Percentiles rank a stretch among this genome's conserved stretches.
Evolutionary conservation across 2,329 filamentous ascomycete species (phyloP).

Genomic region (Tolypocladium pustulatum): DNA sequence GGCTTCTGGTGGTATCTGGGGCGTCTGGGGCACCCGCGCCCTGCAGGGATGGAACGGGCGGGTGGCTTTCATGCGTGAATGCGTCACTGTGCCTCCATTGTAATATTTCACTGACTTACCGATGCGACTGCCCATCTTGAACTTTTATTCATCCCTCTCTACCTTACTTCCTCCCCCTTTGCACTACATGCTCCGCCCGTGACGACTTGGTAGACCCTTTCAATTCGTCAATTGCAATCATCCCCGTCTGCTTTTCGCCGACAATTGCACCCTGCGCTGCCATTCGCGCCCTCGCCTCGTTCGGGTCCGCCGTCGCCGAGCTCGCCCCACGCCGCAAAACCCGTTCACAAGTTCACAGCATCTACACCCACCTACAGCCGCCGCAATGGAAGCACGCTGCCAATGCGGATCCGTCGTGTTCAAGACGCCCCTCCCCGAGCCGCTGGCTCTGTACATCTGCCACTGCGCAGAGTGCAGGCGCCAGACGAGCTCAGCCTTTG

Average conservation of each 20-base stretch:
- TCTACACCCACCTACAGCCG: background rate
- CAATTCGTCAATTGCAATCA: background rate
- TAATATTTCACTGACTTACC: background rate
- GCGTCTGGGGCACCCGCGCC: background rate
- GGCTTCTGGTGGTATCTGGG: background rate
- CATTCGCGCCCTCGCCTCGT: background rate
- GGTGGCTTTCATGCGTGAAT: background rate
- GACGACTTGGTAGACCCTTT: background rate
- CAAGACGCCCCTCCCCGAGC: slow-evolving; percentile 47
- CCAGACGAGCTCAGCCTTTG: slow-evolving; percentile 57
- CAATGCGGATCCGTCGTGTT: slow-evolving; percentile 56
- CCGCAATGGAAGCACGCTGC: slow-evolving; percentile 46
- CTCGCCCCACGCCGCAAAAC: background rate
- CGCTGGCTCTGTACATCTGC: slow-evolving; percentile 59
- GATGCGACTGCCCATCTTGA: background rate
- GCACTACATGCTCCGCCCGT: background rate
- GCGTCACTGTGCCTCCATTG: background rate
- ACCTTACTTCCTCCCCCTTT: background rate
- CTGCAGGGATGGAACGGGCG: too few relatives aligned
- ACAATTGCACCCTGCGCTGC: background rate
- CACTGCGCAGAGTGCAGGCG: slow-evolving; percentile 58
- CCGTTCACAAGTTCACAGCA: background rate
- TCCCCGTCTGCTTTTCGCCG: background rate
- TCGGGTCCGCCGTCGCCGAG: background rate
- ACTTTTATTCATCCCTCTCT: background rate